phyloP scores from a whole-genome alignment of 306 rosid species.

The Trifolium fragiferum region DNA sequence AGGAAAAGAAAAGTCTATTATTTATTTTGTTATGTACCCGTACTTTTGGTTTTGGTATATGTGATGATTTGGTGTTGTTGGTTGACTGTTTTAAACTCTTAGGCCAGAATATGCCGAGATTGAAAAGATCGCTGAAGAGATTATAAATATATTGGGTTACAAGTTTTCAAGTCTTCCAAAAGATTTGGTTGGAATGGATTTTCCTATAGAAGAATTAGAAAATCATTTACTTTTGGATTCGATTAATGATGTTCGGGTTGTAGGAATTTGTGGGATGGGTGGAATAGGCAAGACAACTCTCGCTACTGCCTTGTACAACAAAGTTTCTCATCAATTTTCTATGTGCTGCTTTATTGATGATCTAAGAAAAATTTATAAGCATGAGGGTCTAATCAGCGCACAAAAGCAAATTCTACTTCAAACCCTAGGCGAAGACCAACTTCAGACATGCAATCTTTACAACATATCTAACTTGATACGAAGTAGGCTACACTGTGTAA shows the following conservation, averaged over 20 bases:
- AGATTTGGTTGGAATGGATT: too few relatives aligned
- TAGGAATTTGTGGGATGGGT: not conserved
- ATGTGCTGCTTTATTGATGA: not conserved
- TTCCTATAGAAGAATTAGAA: too few relatives aligned
- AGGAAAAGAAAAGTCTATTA: too few relatives aligned
- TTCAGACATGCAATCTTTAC: not conserved
- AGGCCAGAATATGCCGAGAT: too few relatives aligned
- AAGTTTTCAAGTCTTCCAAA: too few relatives aligned
- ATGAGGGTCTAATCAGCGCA: not conserved
- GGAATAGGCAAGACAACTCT: not conserved
- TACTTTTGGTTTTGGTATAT: too few relatives aligned
- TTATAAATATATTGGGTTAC: too few relatives aligned
- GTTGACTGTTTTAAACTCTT: too few relatives aligned
- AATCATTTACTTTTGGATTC: not conserved
- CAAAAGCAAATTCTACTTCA: not conserved
- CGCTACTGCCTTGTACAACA: not conserved
- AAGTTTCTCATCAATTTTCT: not conserved
- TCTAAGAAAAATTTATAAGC: not conserved
- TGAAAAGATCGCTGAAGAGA: too few relatives aligned
- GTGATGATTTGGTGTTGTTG: too few relatives aligned
- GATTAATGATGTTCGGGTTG: not conserved
- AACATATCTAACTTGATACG: not conserved
- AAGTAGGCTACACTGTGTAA: not conserved
- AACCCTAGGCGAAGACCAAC: not conserved
- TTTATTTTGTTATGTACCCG: too few relatives aligned